Evolutionary conservation across 2,329 filamentous ascomycete species (phyloP), one percentile per base, ranked within the genome.

Genomic region (Leptographium radiaticola): DNA sequence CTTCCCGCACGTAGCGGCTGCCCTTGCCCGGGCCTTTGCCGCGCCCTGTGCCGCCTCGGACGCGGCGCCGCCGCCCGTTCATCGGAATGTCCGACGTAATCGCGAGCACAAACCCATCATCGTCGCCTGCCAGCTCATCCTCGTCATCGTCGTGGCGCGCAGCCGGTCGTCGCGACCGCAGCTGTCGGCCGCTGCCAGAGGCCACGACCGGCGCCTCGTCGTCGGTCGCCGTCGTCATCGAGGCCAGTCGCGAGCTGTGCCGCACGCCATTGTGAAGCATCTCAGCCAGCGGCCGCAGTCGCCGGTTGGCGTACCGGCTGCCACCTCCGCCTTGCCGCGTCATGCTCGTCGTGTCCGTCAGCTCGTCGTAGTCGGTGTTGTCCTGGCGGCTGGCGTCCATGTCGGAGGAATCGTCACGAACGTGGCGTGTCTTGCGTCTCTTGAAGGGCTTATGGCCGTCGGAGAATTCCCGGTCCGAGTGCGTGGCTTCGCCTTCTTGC

Each of bases 51-150:
- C 36, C 47, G 53, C 42, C 57, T 53, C 55, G 56, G 53, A 38
- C 53, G 48, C 56, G 54, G 55, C 33, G 55, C 48, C 15, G 36
- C 20, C 49, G 52, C 33, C 53, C 53, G 12, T 47, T 55, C 10
- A 56, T 58, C 51, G 54, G 51, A 9, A 64, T 57, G 54, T 66
- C 63, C 1, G 62, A 66, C 38, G 58, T 60, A n/a, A 65, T 56
- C 4, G 63, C 52, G 20, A 61, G 59, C 18, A 64, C 59, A 16
- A 59, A 60, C 25, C 25, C 25, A 5, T 64, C 62, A n/a, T 52
- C 57, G n/a, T 63, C 62, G 18, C 61, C 61, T 1, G 64, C 65
- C 1, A 65, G 61, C 53, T 67, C 64, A 36, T 67, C 66, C 5
- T 46, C 33, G 9, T 64, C 63, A 31, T 63, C 58, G 25, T 15